Percentiles rank a stretch among this genome's conserved stretches.
Conservation (phyloP, 345 rosid species). For the Eutrema japonicum region DNA sequence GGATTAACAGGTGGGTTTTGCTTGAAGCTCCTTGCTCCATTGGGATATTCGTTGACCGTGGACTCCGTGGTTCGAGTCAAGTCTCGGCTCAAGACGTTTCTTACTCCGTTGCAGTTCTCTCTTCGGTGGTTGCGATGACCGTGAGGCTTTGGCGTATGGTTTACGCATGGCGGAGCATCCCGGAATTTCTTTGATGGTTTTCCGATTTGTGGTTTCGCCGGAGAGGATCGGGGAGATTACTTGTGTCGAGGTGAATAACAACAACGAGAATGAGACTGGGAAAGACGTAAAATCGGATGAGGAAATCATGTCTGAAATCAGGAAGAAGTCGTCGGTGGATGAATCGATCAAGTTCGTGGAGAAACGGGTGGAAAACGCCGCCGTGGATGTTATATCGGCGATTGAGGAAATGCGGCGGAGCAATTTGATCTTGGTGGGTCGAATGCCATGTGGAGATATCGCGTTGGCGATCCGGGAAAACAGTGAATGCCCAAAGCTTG, state of each 20-base stretch:
- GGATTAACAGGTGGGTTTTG: conserved; percentile 54
- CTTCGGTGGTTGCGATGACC: conserved; percentile 66
- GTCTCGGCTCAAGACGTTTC: conserved; percentile 63
- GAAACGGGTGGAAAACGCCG: conserved; percentile 43
- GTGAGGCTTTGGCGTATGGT: conserved; percentile 73
- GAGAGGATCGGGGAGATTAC: conserved; percentile 47
- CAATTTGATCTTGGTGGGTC: conserved; percentile 59
- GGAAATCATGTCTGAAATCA: conserved; percentile 49
- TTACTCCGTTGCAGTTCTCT: conserved; percentile 50
- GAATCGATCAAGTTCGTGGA: conserved; percentile 53
- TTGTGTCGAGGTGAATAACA: conserved; percentile 34
- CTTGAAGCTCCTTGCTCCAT: conserved; percentile 66
- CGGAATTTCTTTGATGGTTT: conserved; percentile 50
- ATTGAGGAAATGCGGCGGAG: conserved; percentile 50
- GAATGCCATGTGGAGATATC: conserved; percentile 55
- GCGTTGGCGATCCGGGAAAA: too few species aligned
- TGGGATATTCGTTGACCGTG: conserved; percentile 67
- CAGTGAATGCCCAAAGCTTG: too few species aligned
- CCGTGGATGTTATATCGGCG: conserved; percentile 47
- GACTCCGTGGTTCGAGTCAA: conserved; percentile 64
- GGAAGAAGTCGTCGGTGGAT: conserved; percentile 38
- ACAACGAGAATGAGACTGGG: conserved; percentile 14
- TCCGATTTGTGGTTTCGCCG: conserved; percentile 47
- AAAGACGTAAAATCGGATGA: conserved; percentile 42
- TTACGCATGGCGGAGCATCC: conserved; percentile 80